phyloP scores from a whole-genome alignment of 2,329 filamentous ascomycete species.

The Fusarium pininemorale region DNA sequence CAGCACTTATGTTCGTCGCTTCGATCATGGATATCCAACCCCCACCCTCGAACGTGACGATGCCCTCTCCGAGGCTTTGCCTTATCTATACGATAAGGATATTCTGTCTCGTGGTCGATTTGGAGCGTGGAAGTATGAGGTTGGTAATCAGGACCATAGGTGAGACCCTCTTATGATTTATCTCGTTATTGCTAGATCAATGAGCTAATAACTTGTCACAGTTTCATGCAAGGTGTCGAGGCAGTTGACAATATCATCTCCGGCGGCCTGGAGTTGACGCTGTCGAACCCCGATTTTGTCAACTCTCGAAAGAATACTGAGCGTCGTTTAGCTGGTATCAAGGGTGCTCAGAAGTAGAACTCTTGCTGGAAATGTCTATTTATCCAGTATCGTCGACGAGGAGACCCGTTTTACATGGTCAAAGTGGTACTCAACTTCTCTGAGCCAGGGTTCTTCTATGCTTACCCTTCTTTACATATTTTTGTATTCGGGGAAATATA shows the following conservation, averaged over 20 bases:
- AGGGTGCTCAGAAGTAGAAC: not conserved
- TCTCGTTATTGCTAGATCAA: accelerated
- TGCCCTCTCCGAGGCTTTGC: slow-evolving; percentile 89
- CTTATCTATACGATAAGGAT: slow-evolving; percentile 87
- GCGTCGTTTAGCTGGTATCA: slow-evolving; percentile 43
- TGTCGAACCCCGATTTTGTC: slow-evolving; percentile 97
- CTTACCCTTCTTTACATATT: not conserved
- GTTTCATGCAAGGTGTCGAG: slow-evolving; percentile 96
- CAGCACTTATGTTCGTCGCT: slow-evolving; percentile 96
- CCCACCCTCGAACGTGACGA: slow-evolving; percentile 94
- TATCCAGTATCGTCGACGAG: too few relatives aligned
- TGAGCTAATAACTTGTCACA: slow-evolving; percentile 50
- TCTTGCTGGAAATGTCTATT: accelerated
- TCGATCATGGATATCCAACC: slow-evolving; percentile 98
- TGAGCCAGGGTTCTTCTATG: accelerated
- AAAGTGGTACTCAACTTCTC: not conserved
- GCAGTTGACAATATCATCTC: slow-evolving; percentile 90
- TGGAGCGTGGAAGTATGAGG: slow-evolving; percentile 97
- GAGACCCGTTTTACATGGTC: accelerated
- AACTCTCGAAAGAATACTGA: slow-evolving; percentile 74
- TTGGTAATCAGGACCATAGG: slow-evolving; percentile 89
- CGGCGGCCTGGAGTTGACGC: slow-evolving; percentile 87
- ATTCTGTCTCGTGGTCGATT: slow-evolving; percentile 97
- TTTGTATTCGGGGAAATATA: not conserved
- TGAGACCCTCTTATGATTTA: not conserved